These are phyloP conservation scores for Tolypocladium pustulatum DNA, from an alignment of 2,329 filamentous ascomycete species.

Conservation along the genomic window DNA sequence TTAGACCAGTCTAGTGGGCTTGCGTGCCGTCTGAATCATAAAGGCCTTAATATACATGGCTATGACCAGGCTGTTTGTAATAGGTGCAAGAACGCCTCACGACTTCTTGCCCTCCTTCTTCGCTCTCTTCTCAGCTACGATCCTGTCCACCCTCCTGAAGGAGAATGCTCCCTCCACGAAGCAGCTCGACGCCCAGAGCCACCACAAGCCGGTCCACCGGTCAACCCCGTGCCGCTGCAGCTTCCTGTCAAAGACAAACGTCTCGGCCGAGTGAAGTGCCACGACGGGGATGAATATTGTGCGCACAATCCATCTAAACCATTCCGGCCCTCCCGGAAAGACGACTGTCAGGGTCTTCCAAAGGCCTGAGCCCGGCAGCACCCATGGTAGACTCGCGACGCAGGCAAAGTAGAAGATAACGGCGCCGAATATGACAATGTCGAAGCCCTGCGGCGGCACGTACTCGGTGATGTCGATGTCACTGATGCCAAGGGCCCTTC, in stretches of 20 bases:
- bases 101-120: constrained; percentile 31
- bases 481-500: constrained; percentile 49
- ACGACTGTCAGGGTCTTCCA: constrained; percentile 38
- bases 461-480: constrained; percentile 31
- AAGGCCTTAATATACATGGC: too few relatives aligned
- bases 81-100: constrained; percentile 10
- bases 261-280: constrained; percentile 55
- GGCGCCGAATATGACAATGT: constrained; percentile 42
- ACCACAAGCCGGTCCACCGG: constrained; percentile 38
- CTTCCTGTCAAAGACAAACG: constrained; percentile 37
- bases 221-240: constrained; percentile 37
- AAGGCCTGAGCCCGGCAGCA: constrained; percentile 38
- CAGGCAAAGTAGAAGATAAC: constrained; percentile 44
- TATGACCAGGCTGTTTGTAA: too few relatives aligned
- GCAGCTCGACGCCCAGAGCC: constrained; percentile 39
- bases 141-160: background rate
- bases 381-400: constrained; percentile 35
- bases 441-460: constrained; percentile 28
- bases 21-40: background rate
- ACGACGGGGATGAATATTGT: constrained; percentile 49
- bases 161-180: constrained; percentile 41
- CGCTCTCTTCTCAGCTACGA: constrained; percentile 31
- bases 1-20: background rate
- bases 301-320: constrained; percentile 49
- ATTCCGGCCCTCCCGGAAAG: constrained; percentile 47